Conservation (phyloP, 176 grass and related monocot genomes). For the Tuctoria greenei region DNA sequence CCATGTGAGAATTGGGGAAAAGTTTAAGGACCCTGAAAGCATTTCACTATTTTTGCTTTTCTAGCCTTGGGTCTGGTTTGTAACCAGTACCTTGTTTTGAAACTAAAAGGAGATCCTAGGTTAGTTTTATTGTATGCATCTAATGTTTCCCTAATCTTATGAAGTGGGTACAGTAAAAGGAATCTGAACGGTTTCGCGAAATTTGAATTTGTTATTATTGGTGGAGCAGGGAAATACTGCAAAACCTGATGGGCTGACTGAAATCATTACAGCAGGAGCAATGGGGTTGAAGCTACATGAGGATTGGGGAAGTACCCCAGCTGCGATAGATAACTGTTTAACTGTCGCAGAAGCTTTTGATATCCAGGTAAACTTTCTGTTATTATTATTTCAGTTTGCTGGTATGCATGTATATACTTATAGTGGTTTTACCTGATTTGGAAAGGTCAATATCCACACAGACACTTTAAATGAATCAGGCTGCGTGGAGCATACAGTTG, state of each 20-base stretch:
- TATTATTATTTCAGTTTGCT: slow-evolving; percentile 27
- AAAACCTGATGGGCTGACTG: slow-evolving; percentile 81
- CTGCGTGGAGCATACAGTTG: slow-evolving; percentile 94
- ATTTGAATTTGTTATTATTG: background rate
- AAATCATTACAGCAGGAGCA: slow-evolving; percentile 88
- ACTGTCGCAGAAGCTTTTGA: slow-evolving; percentile 84
- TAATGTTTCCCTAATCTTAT: background rate
- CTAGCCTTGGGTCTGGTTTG: background rate
- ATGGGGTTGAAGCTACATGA: slow-evolving; percentile 97
- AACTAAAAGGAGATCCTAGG: background rate
- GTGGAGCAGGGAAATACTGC: slow-evolving; percentile 76
- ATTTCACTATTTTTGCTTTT: no score
- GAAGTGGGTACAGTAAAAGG: background rate
- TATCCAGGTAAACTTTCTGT: slow-evolving; percentile 61
- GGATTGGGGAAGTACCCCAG: slow-evolving; percentile 95
- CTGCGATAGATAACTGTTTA: slow-evolving; percentile 87
- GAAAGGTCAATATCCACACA: slow-evolving; percentile 96
- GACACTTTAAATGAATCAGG: slow-evolving; percentile 97
- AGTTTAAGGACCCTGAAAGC: no score
- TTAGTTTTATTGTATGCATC: background rate
- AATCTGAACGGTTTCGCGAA: background rate
- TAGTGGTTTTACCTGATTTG: slow-evolving; percentile 39
- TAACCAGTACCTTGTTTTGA: background rate
- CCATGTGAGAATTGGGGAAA: no score
- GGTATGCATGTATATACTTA: background rate